Percentiles rank a stretch among this genome's conserved stretches.
phyloP scores from a whole-genome alignment of 129 eudicot species.

The Chrysanthemum makinoi region DNA sequence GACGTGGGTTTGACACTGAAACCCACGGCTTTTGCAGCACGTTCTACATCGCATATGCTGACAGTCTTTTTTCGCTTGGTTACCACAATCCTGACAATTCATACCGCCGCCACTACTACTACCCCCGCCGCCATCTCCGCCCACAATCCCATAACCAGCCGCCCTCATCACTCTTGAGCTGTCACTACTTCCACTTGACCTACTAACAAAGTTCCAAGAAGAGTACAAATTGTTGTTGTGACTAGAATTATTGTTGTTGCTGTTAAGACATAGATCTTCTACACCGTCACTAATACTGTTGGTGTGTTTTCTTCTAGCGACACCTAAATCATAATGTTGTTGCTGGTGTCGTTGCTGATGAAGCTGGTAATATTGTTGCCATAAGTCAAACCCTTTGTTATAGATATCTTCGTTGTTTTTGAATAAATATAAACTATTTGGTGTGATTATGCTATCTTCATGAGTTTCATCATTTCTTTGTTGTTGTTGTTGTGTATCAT shows the following conservation, averaged over 20 bases:
- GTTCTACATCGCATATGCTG: constrained; percentile 72
- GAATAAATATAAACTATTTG: constrained; percentile 49
- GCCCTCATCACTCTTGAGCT: constrained; percentile 38
- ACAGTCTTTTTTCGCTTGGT: constrained; percentile 81
- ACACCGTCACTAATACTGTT: constrained; percentile 16
- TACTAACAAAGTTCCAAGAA: constrained; percentile 17
- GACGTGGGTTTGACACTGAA: constrained; percentile 72
- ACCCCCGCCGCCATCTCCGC: constrained; percentile 38
- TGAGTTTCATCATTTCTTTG: not conserved
- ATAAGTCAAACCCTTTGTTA: constrained; percentile 81
- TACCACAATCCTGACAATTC: constrained; percentile 90
- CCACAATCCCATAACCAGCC: constrained; percentile 25
- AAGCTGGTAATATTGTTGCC: constrained; percentile 73
- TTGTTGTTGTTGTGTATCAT: constrained; percentile 16
- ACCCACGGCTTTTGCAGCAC: constrained; percentile 83
- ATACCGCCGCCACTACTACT: constrained; percentile 22
- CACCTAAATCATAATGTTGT: constrained; percentile 29
- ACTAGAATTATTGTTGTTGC: constrained; percentile 22
- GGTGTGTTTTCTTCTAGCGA: not conserved
- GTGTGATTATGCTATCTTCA: constrained; percentile 26
- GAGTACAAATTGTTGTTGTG: constrained; percentile 15
- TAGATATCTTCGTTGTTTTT: constrained; percentile 83
- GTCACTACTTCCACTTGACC: too few relatives aligned
- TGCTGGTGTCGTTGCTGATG: constrained; percentile 30
- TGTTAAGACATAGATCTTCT: constrained; percentile 34